phyloP scores from a whole-genome alignment of 2,329 filamentous ascomycete genomes.

The Immersiporthe knoxdaviesiana region DNA sequence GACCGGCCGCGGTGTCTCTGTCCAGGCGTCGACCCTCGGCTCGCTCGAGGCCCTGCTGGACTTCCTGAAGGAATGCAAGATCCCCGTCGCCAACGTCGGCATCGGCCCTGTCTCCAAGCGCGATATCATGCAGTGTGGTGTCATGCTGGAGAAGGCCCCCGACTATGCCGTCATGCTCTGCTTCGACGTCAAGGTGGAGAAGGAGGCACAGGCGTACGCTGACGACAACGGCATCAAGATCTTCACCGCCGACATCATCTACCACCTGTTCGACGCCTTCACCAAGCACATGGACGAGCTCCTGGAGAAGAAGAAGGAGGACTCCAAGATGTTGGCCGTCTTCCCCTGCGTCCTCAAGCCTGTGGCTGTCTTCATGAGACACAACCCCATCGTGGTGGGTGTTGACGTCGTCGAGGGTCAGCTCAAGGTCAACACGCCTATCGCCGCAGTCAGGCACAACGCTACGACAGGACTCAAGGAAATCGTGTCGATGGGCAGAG shows the following conservation, averaged over 20 bases:
- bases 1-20: slow-evolving; percentile 90
- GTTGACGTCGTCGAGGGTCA: slow-evolving; percentile 93
- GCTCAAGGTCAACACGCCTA: slow-evolving; percentile 83
- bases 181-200: slow-evolving; percentile 99
- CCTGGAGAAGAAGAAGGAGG: slow-evolving; percentile 90
- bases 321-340: slow-evolving; percentile 91
- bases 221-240: slow-evolving; percentile 96
- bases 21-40: slow-evolving; percentile 95
- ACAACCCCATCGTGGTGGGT: slow-evolving; percentile 89
- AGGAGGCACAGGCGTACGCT: slow-evolving; percentile 88
- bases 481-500: slow-evolving; percentile 82
- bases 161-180: slow-evolving; percentile 99
- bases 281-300: slow-evolving; percentile 91
- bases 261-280: slow-evolving; percentile 96
- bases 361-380: slow-evolving; percentile 98
- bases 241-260: slow-evolving; percentile 98
- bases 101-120: slow-evolving; percentile 98
- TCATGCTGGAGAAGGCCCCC: slow-evolving; percentile 94
- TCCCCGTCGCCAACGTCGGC: slow-evolving; percentile 94
- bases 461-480: slow-evolving; percentile 80
- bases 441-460: slow-evolving; percentile 84
- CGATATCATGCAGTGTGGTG: slow-evolving; percentile 92
- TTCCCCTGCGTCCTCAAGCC: slow-evolving; percentile 92
- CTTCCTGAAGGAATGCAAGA: slow-evolving; percentile 94
- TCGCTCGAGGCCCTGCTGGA: slow-evolving; percentile 95